Evolutionary conservation across 805 yeast genomes (phyloP), one percentile per base, ranked within the genome.

Genomic region (Yamadazyma endophytica): DNA sequence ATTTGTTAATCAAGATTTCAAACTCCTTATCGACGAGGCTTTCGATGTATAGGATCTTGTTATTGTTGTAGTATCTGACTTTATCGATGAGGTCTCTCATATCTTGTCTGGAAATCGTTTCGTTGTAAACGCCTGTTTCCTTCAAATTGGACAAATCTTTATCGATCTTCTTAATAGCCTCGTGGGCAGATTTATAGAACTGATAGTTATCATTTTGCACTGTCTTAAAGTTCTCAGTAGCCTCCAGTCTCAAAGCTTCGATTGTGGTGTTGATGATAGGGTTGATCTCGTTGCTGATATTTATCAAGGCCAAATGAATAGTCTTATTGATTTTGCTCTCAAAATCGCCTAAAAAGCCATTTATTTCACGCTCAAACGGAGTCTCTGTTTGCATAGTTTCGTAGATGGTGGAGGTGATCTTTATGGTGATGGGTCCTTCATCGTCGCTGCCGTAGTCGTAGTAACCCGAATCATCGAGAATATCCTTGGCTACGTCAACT

Each of bases 301-400:
- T 61, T 7, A 42, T 36, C n/a, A 37, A 25, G 1, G 70, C 68
- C 37, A 64, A 48, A 14, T 50, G 46, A 25, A 63, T 40, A 6
- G 68, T 55, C 26, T 52, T 58, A 32, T 53, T 44, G 14, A 65
- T 58, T 36, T 57, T 59, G 5, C 31, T 20, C 25, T 52, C 54
- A 66, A 69, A 66, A 29, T 44, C 42, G 4, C 26, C 19, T 24
- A 65, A 46, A 28, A 61, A 61, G n/a, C 44, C 44, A 25, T 61
- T 52, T n/a, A 64, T 44, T 26, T 46, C 24, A 16, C 26, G 11
- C 30, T 37, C 42, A 22, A 32, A n/a, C 4, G 46, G 43, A 9
- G 27, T 24, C 13, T 31, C 13, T 8, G 40, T 40, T 24, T 32
- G 33, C 4, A 11, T 8, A 4, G 39, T 40, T 12, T 47, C 48